Evolutionary conservation across 164 flowering plant species (phyloP), one percentile per base, ranked within the genome.

Genomic region (Aristolochia contorta): DNA sequence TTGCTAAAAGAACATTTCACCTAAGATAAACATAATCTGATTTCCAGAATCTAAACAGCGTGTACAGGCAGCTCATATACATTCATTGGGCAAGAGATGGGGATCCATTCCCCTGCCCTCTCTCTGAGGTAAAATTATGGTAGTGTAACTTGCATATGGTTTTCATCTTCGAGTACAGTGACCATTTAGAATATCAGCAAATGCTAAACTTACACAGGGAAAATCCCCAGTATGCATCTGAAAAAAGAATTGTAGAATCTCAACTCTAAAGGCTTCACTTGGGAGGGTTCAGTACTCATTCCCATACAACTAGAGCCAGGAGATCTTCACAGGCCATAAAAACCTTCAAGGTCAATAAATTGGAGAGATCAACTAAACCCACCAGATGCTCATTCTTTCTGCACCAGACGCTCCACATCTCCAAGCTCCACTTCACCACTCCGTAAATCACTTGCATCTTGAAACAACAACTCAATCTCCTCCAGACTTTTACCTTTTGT

Each of bases 401-500:
- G 81, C 72, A 91, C 85, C 53, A 88, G 78, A 50, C 77, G 87
- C 65, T 86, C 87, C 46, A 65, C 83, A 71, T 88, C 97, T 60
- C 82, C 87, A 12, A 83, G 80, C 71, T 91, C 86, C 22, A 79
- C 74, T 67, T 84, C 82, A 33, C 78, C 68, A 53, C 59, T 77
- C 65, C 69, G 71, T 75, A 65, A 71, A 21, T 68, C 84, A 47
- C 48, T 57, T n/a, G 60, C 75, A 32, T 79, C 67, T 65, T 84
- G 76, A 69, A 87, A 89, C 61, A 87, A 58, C 74, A 74, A 25
- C 75, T 84, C 96, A 16, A 92, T 89, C 72, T 92, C 80, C 70
- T 92, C 98, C 64, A 92, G 63, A 7, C 94, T 81, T 60, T 87
- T 92, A 6, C 98, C 98, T 71, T 82, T 89, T 2, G 98, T 92